Evolutionary conservation across 179 eudicot species (phyloP).

Genomic region (Nepenthes alata): DNA sequence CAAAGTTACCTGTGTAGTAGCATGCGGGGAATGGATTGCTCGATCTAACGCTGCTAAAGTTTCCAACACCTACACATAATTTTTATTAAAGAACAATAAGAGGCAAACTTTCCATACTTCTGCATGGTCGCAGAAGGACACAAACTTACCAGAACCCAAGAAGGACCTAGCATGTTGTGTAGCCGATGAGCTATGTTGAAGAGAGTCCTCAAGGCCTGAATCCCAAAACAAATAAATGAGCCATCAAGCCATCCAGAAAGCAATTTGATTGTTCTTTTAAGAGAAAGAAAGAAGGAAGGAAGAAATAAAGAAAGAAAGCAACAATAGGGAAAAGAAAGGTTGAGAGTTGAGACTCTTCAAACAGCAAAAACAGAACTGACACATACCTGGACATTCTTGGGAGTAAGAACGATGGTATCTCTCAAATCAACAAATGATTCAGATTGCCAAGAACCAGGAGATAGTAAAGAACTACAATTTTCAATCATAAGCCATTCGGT

Average conservation of each 20-base stretch:
- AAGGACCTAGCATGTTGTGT: conserved; percentile 84
- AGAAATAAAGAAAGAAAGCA: neutral
- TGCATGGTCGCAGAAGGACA: conserved; percentile 4
- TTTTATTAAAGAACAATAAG: neutral
- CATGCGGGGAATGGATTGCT: conserved; percentile 96
- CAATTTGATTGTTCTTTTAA: too few species aligned
- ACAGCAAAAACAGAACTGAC: neutral
- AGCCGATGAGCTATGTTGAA: conserved; percentile 95
- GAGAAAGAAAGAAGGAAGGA: too few species aligned
- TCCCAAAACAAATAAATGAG: conserved; percentile 10
- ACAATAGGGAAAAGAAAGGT: neutral
- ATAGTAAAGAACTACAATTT: conserved; percentile 45
- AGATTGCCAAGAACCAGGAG: conserved; percentile 66
- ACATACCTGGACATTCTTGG: conserved; percentile 90
- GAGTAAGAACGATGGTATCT: conserved; percentile 70
- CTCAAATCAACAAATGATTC: conserved; percentile 62
- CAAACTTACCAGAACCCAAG: conserved; percentile 89
- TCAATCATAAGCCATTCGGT: conserved; percentile 12
- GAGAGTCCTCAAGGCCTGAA: conserved; percentile 94
- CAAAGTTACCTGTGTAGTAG: conserved; percentile 73
- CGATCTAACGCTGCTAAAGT: conserved; percentile 92
- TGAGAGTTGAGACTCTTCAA: neutral
- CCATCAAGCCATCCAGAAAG: neutral
- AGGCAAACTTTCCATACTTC: neutral
- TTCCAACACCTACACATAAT: conserved; percentile 63